These are phyloP conservation scores for Fusarium solani-melongenae DNA, from an alignment of 2,329 filamentous ascomycete genomes.

Conservation along the genomic window DNA sequence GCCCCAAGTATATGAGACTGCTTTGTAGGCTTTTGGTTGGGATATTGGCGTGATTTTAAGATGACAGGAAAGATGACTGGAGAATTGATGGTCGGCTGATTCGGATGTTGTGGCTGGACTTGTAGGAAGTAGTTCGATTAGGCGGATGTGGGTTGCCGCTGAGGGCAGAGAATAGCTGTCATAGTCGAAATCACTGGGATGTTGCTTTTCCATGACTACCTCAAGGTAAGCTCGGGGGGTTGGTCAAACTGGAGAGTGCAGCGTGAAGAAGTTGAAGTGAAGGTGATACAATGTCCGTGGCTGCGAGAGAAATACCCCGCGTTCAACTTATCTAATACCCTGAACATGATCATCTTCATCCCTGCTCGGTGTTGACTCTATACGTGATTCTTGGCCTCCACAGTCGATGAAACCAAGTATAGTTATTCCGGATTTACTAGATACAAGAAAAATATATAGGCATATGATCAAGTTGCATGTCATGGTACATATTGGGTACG, in stretches of 20 bases:
- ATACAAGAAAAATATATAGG: not conserved
- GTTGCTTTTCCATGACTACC: not conserved
- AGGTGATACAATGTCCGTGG: not conserved
- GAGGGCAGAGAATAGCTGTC: not conserved
- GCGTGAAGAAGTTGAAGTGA: not conserved
- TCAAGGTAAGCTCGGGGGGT: not conserved
- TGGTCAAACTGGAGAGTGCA: not conserved
- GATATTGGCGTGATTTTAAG: not conserved
- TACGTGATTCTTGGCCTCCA: not conserved
- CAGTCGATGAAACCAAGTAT: not conserved
- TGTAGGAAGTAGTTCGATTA: not conserved
- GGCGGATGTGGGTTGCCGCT: not conserved
- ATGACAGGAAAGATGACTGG: not conserved
- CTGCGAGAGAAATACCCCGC: not conserved
- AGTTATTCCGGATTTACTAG: not conserved
- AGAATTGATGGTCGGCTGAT: not conserved
- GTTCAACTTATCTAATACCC: not conserved
- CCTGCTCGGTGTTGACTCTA: not conserved
- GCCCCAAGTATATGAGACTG: slow-evolving; percentile 4
- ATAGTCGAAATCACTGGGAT: not conserved
- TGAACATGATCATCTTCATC: not conserved
- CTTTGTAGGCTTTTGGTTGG: not conserved
- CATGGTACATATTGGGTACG: not conserved
- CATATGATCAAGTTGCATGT: not conserved
- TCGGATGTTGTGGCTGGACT: not conserved